phyloP scores from a whole-genome alignment of 345 rosid genomes.

The Pugionium cornutum region DNA sequence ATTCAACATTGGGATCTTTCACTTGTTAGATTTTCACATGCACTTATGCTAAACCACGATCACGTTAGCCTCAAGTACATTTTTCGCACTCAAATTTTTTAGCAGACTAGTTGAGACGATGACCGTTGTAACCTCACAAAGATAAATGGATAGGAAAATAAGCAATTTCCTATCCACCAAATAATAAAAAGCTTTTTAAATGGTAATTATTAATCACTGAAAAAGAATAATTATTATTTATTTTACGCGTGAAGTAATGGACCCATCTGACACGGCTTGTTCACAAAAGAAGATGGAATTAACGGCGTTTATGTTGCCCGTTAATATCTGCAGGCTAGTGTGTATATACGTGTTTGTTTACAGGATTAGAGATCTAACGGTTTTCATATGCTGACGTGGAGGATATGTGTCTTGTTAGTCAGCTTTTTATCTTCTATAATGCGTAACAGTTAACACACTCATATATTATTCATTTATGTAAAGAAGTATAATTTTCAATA shows the following conservation, averaged over 20 bases:
- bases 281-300: background rate
- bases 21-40: conserved; percentile 36
- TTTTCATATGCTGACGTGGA: conserved; percentile 4
- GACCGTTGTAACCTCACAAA: conserved; percentile 33
- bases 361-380: conserved; percentile 32
- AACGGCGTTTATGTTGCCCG: conserved; percentile 18
- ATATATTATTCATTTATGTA: too few relatives aligned
- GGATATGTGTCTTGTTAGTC: conserved; percentile 9
- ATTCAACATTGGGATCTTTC: conserved; percentile 44
- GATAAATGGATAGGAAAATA: too few relatives aligned
- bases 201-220: too few relatives aligned
- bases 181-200: too few relatives aligned
- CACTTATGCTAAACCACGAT: background rate
- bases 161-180: too few relatives aligned
- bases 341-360: too few relatives aligned
- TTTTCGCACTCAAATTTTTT: conserved; percentile 2
- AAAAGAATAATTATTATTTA: conserved; percentile 9
- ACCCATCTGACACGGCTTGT: conserved; percentile 15
- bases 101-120: conserved; percentile 22
- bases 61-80: background rate
- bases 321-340: too few relatives aligned
- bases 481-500: too few relatives aligned
- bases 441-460: too few relatives aligned
- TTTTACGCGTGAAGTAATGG: conserved; percentile 43
- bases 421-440: conserved; percentile 2